phyloP scores from a whole-genome alignment of 495 filamentous ascomycete species.

The Talaromyces trachyspermus region DNA sequence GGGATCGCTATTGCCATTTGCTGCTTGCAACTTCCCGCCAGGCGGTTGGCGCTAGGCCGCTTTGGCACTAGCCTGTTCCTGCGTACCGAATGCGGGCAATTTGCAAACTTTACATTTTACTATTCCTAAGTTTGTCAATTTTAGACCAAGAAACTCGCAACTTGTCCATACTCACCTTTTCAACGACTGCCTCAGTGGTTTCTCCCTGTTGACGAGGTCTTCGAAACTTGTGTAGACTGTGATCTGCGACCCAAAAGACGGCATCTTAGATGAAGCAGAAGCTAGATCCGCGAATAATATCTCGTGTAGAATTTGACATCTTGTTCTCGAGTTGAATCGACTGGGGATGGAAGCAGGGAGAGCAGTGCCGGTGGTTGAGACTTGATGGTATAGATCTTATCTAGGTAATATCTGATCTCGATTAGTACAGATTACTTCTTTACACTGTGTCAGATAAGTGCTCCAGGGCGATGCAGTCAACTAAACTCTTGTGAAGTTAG shows the following conservation, averaged over 20 bases:
- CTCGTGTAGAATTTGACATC: background rate
- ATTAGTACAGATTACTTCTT: too few species aligned
- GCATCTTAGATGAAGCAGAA: background rate
- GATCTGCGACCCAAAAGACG: slow-evolving; percentile 6
- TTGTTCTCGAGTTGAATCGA: background rate
- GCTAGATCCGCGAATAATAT: slow-evolving; percentile 1
- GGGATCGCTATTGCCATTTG: slow-evolving; percentile 17
- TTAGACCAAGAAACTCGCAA: too few species aligned
- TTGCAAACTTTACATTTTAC: background rate
- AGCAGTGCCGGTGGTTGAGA: too few species aligned
- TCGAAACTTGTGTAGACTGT: slow-evolving; percentile 13
- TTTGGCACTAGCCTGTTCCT: background rate
- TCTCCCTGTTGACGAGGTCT: slow-evolving; percentile 7
- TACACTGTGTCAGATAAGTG: too few species aligned
- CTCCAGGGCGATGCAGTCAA: too few species aligned
- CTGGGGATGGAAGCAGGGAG: background rate
- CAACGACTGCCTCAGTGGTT: slow-evolving; percentile 14
- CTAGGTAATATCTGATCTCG: too few species aligned
- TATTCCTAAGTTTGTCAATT: too few species aligned
- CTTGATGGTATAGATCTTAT: too few species aligned
- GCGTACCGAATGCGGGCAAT: background rate
- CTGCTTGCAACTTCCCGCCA: background rate
- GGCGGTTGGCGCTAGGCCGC: background rate
- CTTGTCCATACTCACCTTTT: too few species aligned
- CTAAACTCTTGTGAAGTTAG: too few species aligned